A percentile compares a stretch with the other conserved stretches of the same genome.
Conservation (phyloP, 140 eudicot genomes). For the Bidens hawaiensis region DNA sequence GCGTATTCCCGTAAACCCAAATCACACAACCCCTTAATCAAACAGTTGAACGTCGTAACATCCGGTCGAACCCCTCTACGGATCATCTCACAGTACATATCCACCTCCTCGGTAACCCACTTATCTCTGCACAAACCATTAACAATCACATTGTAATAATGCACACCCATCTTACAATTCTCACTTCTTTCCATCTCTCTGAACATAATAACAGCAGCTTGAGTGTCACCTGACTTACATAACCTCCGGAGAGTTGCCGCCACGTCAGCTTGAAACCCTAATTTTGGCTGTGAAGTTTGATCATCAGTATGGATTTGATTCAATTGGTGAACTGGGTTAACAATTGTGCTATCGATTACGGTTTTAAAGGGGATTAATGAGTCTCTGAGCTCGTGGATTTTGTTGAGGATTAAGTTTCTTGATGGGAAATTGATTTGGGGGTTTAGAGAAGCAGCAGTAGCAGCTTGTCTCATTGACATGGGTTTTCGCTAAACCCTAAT, state of each 20-base stretch:
- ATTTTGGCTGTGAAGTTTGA: conserved; percentile 1
- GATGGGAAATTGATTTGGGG: conserved; percentile 26
- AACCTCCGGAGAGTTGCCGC: conserved; percentile 17
- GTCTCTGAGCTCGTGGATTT: conserved; percentile 6
- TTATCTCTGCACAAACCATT: conserved; percentile 25
- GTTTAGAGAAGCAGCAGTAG: conserved; percentile 14
- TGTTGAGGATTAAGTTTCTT: conserved; percentile 18
- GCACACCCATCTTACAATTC: neutral
- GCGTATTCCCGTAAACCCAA: conserved; percentile 17
- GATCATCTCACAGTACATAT: conserved; percentile 23
- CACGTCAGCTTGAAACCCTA: conserved; percentile 17
- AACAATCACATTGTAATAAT: conserved; percentile 17
- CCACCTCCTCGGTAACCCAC: conserved; percentile 16
- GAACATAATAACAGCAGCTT: conserved; percentile 14
- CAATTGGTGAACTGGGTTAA: conserved; percentile 24
- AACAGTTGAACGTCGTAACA: conserved; percentile 25
- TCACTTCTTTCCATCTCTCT: conserved; percentile 18
- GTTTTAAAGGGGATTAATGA: conserved; percentile 20
- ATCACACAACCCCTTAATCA: conserved; percentile 28
- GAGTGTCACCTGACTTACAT: conserved; percentile 27
- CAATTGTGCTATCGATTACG: conserved; percentile 6
- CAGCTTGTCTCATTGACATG: conserved; percentile 26
- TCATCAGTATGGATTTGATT: too few relatives aligned
- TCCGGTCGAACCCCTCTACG: conserved; percentile 25
- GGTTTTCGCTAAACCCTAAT: conserved; percentile 21